phyloP scores from a whole-genome alignment of 495 filamentous ascomycete species.

The Rhizodiscina lignyota region DNA sequence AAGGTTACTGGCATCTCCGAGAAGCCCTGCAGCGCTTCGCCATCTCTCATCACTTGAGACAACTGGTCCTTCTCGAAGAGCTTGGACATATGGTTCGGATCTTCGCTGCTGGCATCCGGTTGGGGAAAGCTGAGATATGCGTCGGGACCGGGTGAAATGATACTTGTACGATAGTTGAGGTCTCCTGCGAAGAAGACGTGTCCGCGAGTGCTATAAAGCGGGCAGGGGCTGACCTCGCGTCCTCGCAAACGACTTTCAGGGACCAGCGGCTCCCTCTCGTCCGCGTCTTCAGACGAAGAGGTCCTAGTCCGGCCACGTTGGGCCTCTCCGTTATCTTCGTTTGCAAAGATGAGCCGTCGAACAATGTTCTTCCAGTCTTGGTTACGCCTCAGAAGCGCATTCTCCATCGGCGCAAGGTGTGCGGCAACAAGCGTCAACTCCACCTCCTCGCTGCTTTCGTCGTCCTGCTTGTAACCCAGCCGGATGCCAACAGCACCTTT shows the following conservation, averaged over 20 bases:
- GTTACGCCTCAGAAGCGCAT: slow-evolving; percentile 53
- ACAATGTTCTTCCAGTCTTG: slow-evolving; percentile 73
- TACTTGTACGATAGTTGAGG: slow-evolving; percentile 79
- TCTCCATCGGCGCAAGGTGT: slow-evolving; percentile 81
- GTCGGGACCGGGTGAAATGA: slow-evolving; percentile 33
- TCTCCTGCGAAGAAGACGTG: slow-evolving; percentile 80
- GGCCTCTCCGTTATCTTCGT: slow-evolving; percentile 10
- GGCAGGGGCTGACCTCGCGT: slow-evolving; percentile 7
- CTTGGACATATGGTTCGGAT: slow-evolving; percentile 36
- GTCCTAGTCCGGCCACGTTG: background rate
- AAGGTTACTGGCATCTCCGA: slow-evolving; percentile 59
- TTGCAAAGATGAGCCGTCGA: slow-evolving; percentile 56
- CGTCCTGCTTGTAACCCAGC: slow-evolving; percentile 30
- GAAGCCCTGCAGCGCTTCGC: slow-evolving; percentile 57
- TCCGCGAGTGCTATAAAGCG: slow-evolving; percentile 56
- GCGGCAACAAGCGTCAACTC: slow-evolving; percentile 72
- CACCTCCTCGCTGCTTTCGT: slow-evolving; percentile 17
- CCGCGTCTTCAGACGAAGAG: background rate
- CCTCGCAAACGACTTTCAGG: slow-evolving; percentile 5
- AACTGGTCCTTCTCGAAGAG: slow-evolving; percentile 67
- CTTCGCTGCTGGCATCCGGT: slow-evolving; percentile 29
- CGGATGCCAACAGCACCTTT: slow-evolving; percentile 80
- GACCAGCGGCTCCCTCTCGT: background rate
- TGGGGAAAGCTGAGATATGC: slow-evolving; percentile 44
- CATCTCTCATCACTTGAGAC: slow-evolving; percentile 42